Conservation (phyloP, 306 rosid species). For the Phaseolus lunatus region DNA sequence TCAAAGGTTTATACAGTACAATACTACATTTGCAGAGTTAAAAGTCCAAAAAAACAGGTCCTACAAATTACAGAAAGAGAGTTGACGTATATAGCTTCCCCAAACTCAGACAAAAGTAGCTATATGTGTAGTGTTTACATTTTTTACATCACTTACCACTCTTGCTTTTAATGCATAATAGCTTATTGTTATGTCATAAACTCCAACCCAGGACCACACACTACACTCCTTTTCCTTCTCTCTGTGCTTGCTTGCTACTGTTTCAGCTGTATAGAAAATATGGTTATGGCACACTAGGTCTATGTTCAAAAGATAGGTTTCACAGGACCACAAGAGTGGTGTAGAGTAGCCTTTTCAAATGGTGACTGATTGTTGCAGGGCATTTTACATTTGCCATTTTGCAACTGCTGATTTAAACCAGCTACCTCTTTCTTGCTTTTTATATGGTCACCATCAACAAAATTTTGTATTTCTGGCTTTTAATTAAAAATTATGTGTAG, state of each 20-base stretch:
- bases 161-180: neutral
- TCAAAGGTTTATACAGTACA: neutral
- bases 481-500: too few relatives aligned
- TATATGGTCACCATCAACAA: too few relatives aligned
- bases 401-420: too few relatives aligned
- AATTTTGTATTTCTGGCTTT: too few relatives aligned
- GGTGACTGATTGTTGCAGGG: too few relatives aligned
- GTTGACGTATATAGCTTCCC: neutral
- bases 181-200: neutral
- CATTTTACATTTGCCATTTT: too few relatives aligned
- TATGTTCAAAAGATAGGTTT: too few relatives aligned
- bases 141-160: neutral
- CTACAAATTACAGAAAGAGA: neutral
- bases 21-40: neutral
- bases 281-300: neutral
- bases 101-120: neutral
- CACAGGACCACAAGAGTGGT: too few relatives aligned
- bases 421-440: too few relatives aligned
- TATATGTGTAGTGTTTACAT: too few relatives aligned
- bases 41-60: too few relatives aligned
- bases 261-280: neutral
- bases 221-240: neutral
- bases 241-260: neutral
- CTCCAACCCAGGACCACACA: neutral
- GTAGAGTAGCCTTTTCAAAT: too few relatives aligned